A percentile compares a stretch with the other conserved stretches of the same genome.
Evolutionary conservation across 1,284 basidiomycete species (phyloP).

Genomic region (Sparassis latifolia): DNA sequence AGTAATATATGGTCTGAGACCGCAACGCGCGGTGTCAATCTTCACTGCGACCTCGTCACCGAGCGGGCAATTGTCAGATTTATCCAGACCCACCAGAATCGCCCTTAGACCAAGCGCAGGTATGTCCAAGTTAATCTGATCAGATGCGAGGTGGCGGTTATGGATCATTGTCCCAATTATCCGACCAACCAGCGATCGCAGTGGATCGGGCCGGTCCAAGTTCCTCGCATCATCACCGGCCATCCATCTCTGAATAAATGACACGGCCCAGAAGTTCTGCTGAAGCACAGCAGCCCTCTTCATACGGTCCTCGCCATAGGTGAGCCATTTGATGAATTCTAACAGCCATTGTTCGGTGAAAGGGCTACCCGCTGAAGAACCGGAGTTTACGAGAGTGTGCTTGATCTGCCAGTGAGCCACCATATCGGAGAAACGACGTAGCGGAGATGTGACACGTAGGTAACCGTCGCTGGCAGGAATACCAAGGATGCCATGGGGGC

Average conservation of each 20-base stretch:
- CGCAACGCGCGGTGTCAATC: constrained; percentile 7
- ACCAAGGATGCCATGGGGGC: constrained; percentile 68
- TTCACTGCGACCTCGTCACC: constrained; percentile 11
- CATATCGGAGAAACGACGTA: constrained; percentile 84
- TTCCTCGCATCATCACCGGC: constrained; percentile 23
- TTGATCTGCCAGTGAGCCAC: constrained; percentile 95
- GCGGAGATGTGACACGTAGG: constrained; percentile 79
- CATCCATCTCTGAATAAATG: constrained; percentile 27
- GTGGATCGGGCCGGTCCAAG: constrained; percentile 21
- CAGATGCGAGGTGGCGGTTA: not conserved
- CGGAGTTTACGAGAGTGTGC: constrained; percentile 49
- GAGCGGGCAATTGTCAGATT: not conserved
- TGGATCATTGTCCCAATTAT: constrained; percentile 1
- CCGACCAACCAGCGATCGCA: constrained; percentile 1
- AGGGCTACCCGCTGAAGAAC: constrained; percentile 20
- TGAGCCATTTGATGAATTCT: constrained; percentile 16
- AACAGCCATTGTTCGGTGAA: constrained; percentile 40
- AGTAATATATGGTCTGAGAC: not conserved
- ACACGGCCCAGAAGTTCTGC: constrained; percentile 26
- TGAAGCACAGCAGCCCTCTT: constrained; percentile 27
- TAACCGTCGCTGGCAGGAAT: constrained; percentile 71
- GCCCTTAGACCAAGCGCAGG: constrained; percentile 14
- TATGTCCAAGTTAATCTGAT: constrained; percentile 8
- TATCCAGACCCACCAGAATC: constrained; percentile 3
- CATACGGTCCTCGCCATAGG: constrained; percentile 21